These are phyloP conservation scores for Neospermospora avenae DNA, from an alignment of 2,329 filamentous ascomycete species.

Conservation along the genomic window DNA sequence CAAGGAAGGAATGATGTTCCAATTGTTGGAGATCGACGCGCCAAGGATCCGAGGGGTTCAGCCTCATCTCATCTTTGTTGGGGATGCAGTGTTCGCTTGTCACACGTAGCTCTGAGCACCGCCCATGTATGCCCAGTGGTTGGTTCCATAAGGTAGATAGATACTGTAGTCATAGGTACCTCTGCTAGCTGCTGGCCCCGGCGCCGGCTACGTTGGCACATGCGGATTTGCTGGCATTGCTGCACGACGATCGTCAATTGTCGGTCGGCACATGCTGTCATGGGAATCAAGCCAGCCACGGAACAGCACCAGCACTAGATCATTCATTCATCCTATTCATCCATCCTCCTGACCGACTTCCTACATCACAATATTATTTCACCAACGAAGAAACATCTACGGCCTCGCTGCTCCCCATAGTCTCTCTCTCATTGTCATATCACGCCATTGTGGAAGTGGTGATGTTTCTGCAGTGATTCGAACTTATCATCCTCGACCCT, in stretches of 20 bases:
- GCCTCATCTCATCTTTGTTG: constrained; percentile 7
- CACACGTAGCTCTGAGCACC: neutral
- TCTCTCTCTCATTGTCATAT: neutral
- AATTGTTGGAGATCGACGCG: neutral
- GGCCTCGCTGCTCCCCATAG: neutral
- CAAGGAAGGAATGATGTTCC: neutral
- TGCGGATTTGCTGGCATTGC: too few relatives aligned
- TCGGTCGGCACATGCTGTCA: neutral
- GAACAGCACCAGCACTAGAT: too few relatives aligned
- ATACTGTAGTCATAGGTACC: too few relatives aligned
- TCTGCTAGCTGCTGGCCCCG: too few relatives aligned
- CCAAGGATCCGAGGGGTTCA: neutral
- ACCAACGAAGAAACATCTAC: neutral
- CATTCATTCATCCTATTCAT: too few relatives aligned
- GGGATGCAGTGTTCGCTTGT: constrained; percentile 14
- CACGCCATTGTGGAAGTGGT: neutral
- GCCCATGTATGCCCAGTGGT: neutral
- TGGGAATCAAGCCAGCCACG: neutral
- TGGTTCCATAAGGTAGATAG: neutral
- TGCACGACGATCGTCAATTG: too few relatives aligned
- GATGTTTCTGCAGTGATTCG: constrained; percentile 20
- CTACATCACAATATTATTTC: too few relatives aligned
- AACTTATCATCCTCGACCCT: constrained; percentile 10
- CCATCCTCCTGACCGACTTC: neutral
- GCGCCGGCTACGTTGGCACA: neutral